Percentiles rank a stretch among this genome's conserved stretches.
Evolutionary conservation across 140 eudicot genomes (phyloP).

Genomic region (Anethum foeniculum): DNA sequence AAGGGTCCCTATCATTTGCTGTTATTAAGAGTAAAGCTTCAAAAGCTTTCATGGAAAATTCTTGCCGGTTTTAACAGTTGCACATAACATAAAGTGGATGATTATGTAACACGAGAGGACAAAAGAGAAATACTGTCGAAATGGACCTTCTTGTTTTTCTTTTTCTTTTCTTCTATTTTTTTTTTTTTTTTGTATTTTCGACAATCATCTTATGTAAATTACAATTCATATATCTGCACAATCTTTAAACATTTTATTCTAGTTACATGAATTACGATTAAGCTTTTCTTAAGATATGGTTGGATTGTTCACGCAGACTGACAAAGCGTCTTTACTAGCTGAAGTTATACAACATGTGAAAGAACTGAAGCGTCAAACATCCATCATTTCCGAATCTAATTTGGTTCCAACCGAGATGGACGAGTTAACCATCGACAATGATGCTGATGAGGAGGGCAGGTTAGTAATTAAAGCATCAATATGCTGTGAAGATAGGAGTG

Average conservation of each 20-base stretch:
- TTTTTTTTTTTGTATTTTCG: too few relatives aligned
- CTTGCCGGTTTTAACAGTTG: constrained; percentile 54
- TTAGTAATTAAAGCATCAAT: constrained; percentile 64
- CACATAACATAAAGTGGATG: neutral
- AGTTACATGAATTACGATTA: too few relatives aligned
- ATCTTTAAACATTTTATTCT: too few relatives aligned
- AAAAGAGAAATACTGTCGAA: too few relatives aligned
- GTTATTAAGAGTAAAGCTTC: constrained; percentile 70
- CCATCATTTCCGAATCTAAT: constrained; percentile 56
- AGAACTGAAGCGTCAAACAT: constrained; percentile 80
- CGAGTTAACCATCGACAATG: constrained; percentile 61
- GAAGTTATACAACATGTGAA: constrained; percentile 95
- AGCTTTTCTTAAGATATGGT: neutral
- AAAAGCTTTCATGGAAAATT: constrained; percentile 58
- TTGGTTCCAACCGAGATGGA: constrained; percentile 69
- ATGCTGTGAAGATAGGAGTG: constrained; percentile 82
- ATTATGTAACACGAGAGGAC: too few relatives aligned
- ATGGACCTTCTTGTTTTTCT: too few relatives aligned
- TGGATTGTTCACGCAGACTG: constrained; percentile 42
- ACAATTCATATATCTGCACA: too few relatives aligned
- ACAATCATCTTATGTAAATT: too few relatives aligned
- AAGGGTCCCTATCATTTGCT: constrained; percentile 26
- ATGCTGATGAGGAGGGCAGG: constrained; percentile 52
- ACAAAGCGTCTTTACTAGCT: constrained; percentile 94
- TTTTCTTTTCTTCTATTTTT: too few relatives aligned